Base-by-base conservation (phyloP, 2,329 filamentous ascomycete species). In the Nectriaceae sp. region DNA sequence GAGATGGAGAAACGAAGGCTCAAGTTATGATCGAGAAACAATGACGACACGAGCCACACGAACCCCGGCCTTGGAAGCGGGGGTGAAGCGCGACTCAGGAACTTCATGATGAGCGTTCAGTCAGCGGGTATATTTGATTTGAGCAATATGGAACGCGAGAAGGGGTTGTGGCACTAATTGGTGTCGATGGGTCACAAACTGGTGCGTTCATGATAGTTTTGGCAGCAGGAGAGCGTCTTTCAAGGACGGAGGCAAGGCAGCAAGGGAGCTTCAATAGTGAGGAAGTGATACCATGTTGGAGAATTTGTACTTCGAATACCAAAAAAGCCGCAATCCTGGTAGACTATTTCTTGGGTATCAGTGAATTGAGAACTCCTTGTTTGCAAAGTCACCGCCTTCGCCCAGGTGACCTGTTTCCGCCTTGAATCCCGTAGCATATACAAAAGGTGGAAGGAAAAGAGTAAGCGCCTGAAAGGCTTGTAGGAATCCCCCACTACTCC, bases 11-110 rank as follows among this genome's bases (percentile, higher is more conserved):
- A 65, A 46, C 59, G 56, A 47, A 52, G 52, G 42, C 64, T 44
- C 44, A 66, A 56, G 64, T 52, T 76, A 54, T 78, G 61, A 74
- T 15, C 8, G 33, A 36, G n/a, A 36, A n/a, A 16, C n/a, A 16
- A 36, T n/a, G 24, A 29, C 24, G 24, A 29, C 24, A 29, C 24
- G 13, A 29, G 24, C 24, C 13, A 29, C 24, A 13, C 24, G 6
- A 29, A 29, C 13, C 13, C 6, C 24, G 24, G 24, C n/a, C n/a
- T n/a, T 6, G 24, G 24, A 29, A 6, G 24, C 24, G 24, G 24
- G 6, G 13, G 6, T 13, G 6, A 29, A 6, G 6, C 6, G 24
- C 24, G 13, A 6, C 13, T 6, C 24, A 29, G 13, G 6, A 13
- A 29, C 24, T 29, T 29, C 6, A 29, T 29, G 24, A 29, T 29